phyloP scores from a whole-genome alignment of 1,284 basidiomycete species.

The Tetrapyrgos nigripes region DNA sequence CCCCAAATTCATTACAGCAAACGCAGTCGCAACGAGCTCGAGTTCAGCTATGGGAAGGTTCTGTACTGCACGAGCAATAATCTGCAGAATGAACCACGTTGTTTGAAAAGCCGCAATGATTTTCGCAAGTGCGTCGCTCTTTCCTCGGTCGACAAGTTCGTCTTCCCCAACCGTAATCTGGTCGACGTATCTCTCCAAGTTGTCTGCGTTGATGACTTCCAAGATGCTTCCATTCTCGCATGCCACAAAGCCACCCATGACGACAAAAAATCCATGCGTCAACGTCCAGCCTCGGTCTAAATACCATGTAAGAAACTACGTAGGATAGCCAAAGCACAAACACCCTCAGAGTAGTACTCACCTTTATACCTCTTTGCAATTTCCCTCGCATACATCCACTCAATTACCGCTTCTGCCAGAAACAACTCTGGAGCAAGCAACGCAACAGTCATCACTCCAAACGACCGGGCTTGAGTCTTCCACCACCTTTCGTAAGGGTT shows the following conservation, averaged over 20 bases:
- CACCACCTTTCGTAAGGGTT: no score
- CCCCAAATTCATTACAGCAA: neutral
- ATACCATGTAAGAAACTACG: neutral
- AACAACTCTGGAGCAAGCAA: neutral
- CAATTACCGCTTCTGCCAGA: neutral
- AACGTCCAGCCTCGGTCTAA: neutral
- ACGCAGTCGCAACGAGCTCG: neutral
- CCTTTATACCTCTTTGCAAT: neutral
- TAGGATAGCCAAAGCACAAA: neutral
- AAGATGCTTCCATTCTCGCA: no score
- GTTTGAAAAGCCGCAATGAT: neutral
- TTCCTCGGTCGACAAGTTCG: neutral
- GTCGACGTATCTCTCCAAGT: no score
- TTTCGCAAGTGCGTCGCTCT: neutral
- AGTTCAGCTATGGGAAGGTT: neutral
- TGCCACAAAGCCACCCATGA: neutral
- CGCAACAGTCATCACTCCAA: neutral
- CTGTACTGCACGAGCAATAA: neutral
- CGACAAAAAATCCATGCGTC: neutral
- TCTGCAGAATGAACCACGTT: neutral
- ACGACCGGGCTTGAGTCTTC: neutral
- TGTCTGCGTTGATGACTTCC: neutral
- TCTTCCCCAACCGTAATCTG: neutral
- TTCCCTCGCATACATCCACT: neutral
- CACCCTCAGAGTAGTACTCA: no score